Conservation (phyloP, 495 filamentous ascomycete species). For the Penicillium diatomitis region DNA sequence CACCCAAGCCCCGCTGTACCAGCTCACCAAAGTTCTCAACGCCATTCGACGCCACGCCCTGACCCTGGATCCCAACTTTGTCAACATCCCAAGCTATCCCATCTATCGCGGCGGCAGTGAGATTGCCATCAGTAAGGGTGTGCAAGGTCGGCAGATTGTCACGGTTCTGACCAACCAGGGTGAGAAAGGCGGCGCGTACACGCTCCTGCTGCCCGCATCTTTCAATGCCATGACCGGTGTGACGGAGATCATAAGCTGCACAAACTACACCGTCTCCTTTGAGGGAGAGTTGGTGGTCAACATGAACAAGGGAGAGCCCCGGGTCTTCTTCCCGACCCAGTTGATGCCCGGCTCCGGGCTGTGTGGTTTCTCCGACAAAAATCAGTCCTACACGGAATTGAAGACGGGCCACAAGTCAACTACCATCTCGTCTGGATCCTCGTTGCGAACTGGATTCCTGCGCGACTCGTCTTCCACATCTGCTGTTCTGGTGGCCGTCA, state of each 20-base stretch:
- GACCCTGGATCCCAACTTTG: slow-evolving; percentile 35
- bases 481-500: neutral
- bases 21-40: slow-evolving; percentile 48
- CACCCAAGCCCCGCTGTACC: slow-evolving; percentile 51
- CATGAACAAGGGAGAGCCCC: slow-evolving; percentile 42
- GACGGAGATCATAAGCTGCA: slow-evolving; percentile 44
- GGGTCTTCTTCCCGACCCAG: slow-evolving; percentile 31
- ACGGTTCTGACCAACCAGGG: slow-evolving; percentile 53
- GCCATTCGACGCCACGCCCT: slow-evolving; percentile 49
- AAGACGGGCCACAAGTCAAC: slow-evolving; percentile 1
- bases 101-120: slow-evolving; percentile 47
- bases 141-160: slow-evolving; percentile 43
- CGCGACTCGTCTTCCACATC: too few species aligned
- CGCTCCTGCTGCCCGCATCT: slow-evolving; percentile 32
- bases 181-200: slow-evolving; percentile 28
- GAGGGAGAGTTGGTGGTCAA: slow-evolving; percentile 35
- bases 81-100: slow-evolving; percentile 38
- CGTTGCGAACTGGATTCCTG: too few species aligned
- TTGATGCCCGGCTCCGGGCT: slow-evolving; percentile 28
- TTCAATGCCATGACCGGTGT: slow-evolving; percentile 26
- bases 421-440: neutral
- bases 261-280: slow-evolving; percentile 29
- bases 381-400: slow-evolving; percentile 10
- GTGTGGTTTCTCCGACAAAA: slow-evolving; percentile 19
- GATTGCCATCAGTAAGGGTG: slow-evolving; percentile 56